Conservation (phyloP, 148 eudicot species). For the Vaccinium macrocarpon region DNA sequence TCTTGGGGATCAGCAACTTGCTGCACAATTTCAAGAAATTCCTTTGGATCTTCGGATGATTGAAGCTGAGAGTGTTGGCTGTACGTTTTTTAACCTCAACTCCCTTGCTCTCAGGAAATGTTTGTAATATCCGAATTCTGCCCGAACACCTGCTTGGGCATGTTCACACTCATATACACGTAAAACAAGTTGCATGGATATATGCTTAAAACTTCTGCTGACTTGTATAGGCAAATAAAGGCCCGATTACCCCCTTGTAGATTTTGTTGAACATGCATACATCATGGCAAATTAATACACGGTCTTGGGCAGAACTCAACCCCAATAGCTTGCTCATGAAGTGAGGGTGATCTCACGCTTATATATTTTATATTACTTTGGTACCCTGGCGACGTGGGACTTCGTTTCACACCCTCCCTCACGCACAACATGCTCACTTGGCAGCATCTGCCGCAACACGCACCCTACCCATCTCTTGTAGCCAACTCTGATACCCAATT, state of each 20-base stretch:
- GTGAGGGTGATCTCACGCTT: no score
- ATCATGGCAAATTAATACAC: not conserved
- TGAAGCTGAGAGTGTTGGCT: slow-evolving; percentile 95
- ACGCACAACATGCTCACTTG: no score
- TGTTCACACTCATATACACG: not conserved
- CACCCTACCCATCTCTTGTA: no score
- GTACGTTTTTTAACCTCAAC: slow-evolving; percentile 41
- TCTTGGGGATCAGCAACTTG: slow-evolving; percentile 87
- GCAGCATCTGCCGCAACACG: no score
- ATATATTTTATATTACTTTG: no score
- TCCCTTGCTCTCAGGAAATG: not conserved
- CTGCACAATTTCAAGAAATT: slow-evolving; percentile 93
- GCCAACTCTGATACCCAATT: no score
- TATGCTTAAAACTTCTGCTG: not conserved
- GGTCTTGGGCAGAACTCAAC: no score
- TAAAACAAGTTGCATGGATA: not conserved
- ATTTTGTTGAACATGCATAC: not conserved
- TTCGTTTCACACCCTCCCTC: no score
- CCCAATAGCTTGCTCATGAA: no score
- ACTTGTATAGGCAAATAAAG: not conserved
- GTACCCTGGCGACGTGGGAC: no score
- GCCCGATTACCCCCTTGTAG: not conserved
- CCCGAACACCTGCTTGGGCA: not conserved
- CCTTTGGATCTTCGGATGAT: slow-evolving; percentile 78
- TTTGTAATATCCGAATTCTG: not conserved